Evolutionary conservation across 2,329 filamentous ascomycete genomes (phyloP).

Genomic region (Ambrosiella xylebori): DNA sequence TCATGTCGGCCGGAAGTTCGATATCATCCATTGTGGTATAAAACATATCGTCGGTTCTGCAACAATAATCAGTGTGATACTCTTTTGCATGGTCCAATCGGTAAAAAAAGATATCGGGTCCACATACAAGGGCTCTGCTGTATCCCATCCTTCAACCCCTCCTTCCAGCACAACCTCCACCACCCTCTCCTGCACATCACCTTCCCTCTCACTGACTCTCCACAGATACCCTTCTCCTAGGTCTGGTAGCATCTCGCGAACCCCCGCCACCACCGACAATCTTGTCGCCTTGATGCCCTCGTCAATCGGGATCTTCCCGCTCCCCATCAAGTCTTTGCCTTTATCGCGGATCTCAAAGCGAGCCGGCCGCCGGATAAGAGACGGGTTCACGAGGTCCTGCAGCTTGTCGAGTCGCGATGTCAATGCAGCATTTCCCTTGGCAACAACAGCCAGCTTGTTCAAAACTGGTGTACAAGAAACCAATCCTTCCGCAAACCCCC

Average conservation of each 20-base stretch:
- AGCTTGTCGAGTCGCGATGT: background rate
- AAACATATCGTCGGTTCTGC: constrained; percentile 6
- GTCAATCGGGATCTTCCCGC: constrained; percentile 22
- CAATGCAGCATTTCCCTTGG: constrained; percentile 18
- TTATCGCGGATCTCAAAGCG: constrained; percentile 16
- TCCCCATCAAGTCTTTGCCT: constrained; percentile 52
- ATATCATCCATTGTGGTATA: background rate
- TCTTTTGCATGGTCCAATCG: background rate
- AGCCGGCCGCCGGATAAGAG: background rate
- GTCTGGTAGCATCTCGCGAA: constrained; percentile 88
- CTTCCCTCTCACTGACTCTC: constrained; percentile 62
- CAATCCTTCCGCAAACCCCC: constrained; percentile 62
- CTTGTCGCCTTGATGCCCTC: constrained; percentile 56
- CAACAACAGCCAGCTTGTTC: constrained; percentile 37
- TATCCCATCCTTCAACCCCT: constrained; percentile 20
- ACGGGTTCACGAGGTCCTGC: background rate
- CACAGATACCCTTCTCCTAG: constrained; percentile 69
- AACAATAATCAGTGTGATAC: background rate
- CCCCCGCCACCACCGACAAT: constrained; percentile 69
- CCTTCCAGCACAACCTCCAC: constrained; percentile 69
- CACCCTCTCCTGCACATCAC: constrained; percentile 59
- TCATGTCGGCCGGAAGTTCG: background rate
- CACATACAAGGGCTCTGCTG: background rate
- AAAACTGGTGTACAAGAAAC: constrained; percentile 67
- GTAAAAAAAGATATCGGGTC: background rate